Evolutionary conservation across 1,284 basidiomycete species (phyloP), one percentile per base, ranked within the genome.

Genomic region (Coriolopsis trogii): DNA sequence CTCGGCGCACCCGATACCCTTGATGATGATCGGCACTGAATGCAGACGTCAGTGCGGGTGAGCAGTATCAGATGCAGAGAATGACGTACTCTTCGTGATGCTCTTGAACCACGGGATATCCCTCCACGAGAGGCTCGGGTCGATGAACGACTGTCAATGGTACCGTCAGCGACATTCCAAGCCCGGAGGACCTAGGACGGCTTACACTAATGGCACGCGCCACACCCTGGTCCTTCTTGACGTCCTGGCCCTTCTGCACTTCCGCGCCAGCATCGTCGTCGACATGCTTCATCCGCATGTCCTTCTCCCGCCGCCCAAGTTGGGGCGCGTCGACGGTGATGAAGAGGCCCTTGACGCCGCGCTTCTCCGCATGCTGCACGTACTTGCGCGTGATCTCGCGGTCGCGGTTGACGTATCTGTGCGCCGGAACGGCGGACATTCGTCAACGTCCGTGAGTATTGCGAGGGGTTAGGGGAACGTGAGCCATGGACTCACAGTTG

Each of bases 261-360:
- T 67, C 61, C 8, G 66, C 66, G 20, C 70, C 76, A 1, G 64
- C 64, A 37, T 55, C 59, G 45, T 65, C 66, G 39, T 59, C 67
- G 29, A 66, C 93, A 58, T 95, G 95, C 69, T 95, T 96, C 80
- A 92, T 92, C 33, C 95, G 80, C 95, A 98, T 97, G 66, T 98
- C 95, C 84, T 67, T 91, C 72, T 95, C 93, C 50, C 93, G 82
- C 23, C 93, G 81, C 40, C 93, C 94, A 16, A 96, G 83, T 66
- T 95, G 93, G 4, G 94, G 94, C 3, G 94, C 93, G 67, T 97
- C 93, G 24, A 96, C 93, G 2, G 93, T 96, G 65, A 95, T 93
- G 70, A 95, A 95, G n/a, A 95, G 74, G 6, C 77, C 89, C 68
- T 94, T 94, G 68, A 95, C 80, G 12, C 93, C 93, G 3, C 91